Conservation (phyloP, 169 alveolate genomes). For the Plasmodium cynomolgi region DNA sequence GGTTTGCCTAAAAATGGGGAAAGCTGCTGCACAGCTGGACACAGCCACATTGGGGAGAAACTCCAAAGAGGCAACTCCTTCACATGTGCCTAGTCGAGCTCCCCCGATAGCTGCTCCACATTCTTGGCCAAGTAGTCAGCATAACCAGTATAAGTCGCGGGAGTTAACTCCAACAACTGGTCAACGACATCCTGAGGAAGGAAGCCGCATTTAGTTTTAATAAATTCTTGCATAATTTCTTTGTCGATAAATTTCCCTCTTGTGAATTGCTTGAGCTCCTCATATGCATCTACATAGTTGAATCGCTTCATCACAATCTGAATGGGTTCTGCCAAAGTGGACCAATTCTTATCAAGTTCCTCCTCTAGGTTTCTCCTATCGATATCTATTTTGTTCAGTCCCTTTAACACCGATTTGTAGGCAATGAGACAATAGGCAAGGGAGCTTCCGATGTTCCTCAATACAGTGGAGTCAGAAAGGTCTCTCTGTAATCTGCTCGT, state of each 20-base stretch:
- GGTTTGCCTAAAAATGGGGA: not conserved
- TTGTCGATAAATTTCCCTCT: conserved; percentile 73
- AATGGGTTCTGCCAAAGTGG: conserved; percentile 94
- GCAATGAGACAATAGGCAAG: conserved; percentile 89
- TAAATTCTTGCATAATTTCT: conserved; percentile 74
- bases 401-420: conserved; percentile 85
- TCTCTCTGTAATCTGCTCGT: conserved; percentile 95
- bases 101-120: conserved; percentile 29
- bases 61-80: not conserved
- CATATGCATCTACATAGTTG: conserved; percentile 81
- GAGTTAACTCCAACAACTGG: conserved; percentile 57
- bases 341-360: conserved; percentile 93
- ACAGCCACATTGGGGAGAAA: not conserved
- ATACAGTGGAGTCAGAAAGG: conserved; percentile 95
- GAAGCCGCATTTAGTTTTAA: conserved; percentile 35
- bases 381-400: conserved; percentile 88
- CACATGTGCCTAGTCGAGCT: not conserved
- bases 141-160: conserved; percentile 54
- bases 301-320: conserved; percentile 91
- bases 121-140: conserved; percentile 43
- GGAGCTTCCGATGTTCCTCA: conserved; percentile 94
- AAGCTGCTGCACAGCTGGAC: not conserved
- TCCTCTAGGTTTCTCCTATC: conserved; percentile 77
- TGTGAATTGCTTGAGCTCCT: conserved; percentile 78
- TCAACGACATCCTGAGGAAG: conserved; percentile 24